Percentiles rank a stretch among this genome's conserved stretches.
These are phyloP conservation scores for Helicocarpus griseus DNA, from an alignment of 2,329 filamentous ascomycete genomes.

Conservation along the genomic window DNA sequence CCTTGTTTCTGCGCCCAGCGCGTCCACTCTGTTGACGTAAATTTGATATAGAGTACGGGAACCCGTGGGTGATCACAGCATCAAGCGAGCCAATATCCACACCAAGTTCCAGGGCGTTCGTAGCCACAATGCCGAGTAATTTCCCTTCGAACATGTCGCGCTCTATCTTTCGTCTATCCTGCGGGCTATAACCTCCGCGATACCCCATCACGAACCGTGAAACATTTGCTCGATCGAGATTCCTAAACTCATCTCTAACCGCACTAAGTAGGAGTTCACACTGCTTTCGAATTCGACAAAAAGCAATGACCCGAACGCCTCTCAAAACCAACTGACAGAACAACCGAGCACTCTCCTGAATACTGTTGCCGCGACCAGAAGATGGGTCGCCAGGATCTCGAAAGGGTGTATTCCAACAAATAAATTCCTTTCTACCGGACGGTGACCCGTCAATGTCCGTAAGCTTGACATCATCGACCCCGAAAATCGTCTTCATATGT, in stretches of 20 bases:
- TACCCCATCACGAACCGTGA: slow-evolving; percentile 85
- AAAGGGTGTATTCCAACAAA: slow-evolving; percentile 96
- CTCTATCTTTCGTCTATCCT: slow-evolving; percentile 82
- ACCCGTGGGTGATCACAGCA: slow-evolving; percentile 86
- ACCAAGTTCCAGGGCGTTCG: slow-evolving; percentile 82
- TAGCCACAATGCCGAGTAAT: slow-evolving; percentile 85
- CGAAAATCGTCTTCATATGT: slow-evolving; percentile 93
- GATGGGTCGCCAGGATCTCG: slow-evolving; percentile 80
- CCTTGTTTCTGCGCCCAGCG: slow-evolving; percentile 83
- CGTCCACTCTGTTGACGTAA: slow-evolving; percentile 88
- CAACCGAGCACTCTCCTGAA: slow-evolving; percentile 76
- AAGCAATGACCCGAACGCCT: slow-evolving; percentile 85
- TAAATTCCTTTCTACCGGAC: slow-evolving; percentile 82
- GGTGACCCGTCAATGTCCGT: slow-evolving; percentile 91
- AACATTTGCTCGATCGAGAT: slow-evolving; percentile 64
- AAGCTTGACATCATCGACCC: slow-evolving; percentile 67
- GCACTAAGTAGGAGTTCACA: slow-evolving; percentile 78
- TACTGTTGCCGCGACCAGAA: slow-evolving; percentile 73
- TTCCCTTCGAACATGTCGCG: slow-evolving; percentile 95
- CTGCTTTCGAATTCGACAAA: slow-evolving; percentile 77
- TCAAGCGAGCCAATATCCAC: slow-evolving; percentile 93
- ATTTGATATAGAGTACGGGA: slow-evolving; percentile 92
- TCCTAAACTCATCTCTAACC: slow-evolving; percentile 65
- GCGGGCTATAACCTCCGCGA: slow-evolving; percentile 84
- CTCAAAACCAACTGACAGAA: slow-evolving; percentile 84